Percentiles rank a stretch among this genome's conserved stretches.
phyloP scores from a whole-genome alignment of 2,329 filamentous ascomycete genomes.

The Stagonosporopsis vannaccii region DNA sequence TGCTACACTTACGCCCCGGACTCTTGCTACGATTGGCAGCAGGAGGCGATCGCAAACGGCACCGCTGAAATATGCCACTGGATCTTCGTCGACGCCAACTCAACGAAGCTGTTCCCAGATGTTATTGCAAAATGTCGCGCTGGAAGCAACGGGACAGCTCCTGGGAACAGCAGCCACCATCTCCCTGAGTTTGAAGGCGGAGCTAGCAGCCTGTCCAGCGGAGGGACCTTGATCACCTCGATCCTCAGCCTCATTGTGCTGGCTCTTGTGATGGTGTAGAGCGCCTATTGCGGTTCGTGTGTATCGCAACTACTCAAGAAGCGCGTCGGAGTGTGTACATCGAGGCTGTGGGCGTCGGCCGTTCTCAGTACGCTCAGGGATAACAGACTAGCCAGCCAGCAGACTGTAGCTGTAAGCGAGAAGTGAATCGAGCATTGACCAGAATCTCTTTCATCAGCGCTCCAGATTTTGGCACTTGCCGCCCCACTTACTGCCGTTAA shows the following conservation, averaged over 20 bases:
- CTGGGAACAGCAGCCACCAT: background rate
- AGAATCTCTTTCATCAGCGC: too few relatives aligned
- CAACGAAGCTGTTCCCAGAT: conserved; percentile 27
- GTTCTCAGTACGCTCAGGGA: background rate
- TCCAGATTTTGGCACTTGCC: too few relatives aligned
- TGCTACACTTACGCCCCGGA: conserved; percentile 28
- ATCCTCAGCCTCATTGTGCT: background rate
- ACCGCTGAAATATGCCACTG: conserved; percentile 27
- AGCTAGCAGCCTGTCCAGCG: background rate
- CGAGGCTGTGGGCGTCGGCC: background rate
- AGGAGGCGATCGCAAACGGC: conserved; percentile 20
- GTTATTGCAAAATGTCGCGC: conserved; percentile 25
- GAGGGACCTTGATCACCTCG: background rate
- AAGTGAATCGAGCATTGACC: too few relatives aligned
- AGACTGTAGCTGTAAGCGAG: background rate
- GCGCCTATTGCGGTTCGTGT: background rate
- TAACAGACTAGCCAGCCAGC: too few relatives aligned
- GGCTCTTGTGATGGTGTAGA: background rate
- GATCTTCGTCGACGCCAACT: conserved; percentile 29
- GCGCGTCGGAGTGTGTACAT: background rate
- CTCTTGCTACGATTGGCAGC: conserved; percentile 25
- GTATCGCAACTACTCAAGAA: background rate
- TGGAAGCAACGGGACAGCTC: conserved; percentile 3
- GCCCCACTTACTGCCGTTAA: too few relatives aligned
- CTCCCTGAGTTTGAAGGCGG: conserved; percentile 18